Evolutionary conservation across 2,329 filamentous ascomycete genomes (phyloP), one percentile per base, ranked within the genome.

Genomic region (Venturia pyrina): DNA sequence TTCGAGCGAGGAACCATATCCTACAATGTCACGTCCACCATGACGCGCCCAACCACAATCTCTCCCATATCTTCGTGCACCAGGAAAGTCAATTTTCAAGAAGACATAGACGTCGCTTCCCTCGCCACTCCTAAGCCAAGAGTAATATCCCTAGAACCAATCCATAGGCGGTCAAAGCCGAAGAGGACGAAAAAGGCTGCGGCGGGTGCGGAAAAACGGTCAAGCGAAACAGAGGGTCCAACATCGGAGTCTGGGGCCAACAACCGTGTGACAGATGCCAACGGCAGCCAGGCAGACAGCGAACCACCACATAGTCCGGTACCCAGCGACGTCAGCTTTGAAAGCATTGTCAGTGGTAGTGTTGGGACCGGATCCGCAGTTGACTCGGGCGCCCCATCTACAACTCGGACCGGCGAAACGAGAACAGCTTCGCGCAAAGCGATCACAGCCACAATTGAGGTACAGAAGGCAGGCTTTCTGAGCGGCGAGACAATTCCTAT

Each of bases 1-100:
- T 99, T 99, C 76, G 95, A 98, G 78, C 87, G 93, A 73, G 95
- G 95, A 44, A 93, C 91, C 1, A 91, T 99, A 71, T 89, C 89
- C 24, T 99, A 98, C 78, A 87, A 93, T 79, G 85, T 98, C 71
- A 93, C 91, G 6, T 89, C 93, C 41, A 97, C 92, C 10, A 77
- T 98, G 66, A 98, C 93, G 24, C 87, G 92, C 66, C 93, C 95
- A 24, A 95, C 90, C 0, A 87, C 92, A 6, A 96, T 97, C 68
- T 84, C 88, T 17, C 88, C 93, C 1, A 92, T 88, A 2, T 83
- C 88, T 11, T 89, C 86, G 44, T 95, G 90, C 77, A 91, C 96
- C 70, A 85, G 87, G 68, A 93, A 92, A 72, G 83, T 99, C 28
- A 86, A 87, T 67, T 80, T 97, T 8, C 80, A 90, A 43, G 91